Conservation (phyloP, 768 basidiomycete species). For the Tylopilus sp. region DNA sequence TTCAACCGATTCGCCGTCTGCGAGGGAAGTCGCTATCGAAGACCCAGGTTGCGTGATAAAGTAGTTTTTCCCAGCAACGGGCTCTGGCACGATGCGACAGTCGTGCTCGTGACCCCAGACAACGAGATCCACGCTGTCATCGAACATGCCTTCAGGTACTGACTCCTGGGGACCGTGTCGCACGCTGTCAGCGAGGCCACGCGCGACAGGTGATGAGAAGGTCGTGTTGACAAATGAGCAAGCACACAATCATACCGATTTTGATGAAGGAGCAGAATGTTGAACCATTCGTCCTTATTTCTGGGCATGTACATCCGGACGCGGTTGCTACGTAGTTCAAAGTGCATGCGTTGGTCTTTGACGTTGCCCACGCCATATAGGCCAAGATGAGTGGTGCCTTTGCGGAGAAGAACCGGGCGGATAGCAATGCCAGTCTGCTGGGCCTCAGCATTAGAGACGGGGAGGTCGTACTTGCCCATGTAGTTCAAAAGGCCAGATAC, state of each 20-base stretch:
- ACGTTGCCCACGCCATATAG: constrained; percentile 96
- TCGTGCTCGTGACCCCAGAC: constrained; percentile 99
- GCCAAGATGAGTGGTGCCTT: constrained; percentile 84
- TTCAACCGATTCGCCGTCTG: constrained; percentile 87
- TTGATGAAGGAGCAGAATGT: constrained; percentile 90
- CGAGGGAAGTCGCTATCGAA: constrained; percentile 89
- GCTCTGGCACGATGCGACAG: constrained; percentile 87
- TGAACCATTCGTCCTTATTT: constrained; percentile 93
- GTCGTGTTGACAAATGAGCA: background rate
- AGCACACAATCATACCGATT: constrained; percentile 61
- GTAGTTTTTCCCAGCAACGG: constrained; percentile 89
- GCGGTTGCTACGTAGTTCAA: constrained; percentile 88
- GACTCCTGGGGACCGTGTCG: constrained; percentile 92
- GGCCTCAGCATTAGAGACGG: constrained; percentile 62
- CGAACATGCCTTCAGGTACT: constrained; percentile 96
- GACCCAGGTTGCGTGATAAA: constrained; percentile 94
- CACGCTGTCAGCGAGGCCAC: constrained; percentile 53
- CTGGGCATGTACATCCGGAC: constrained; percentile 96
- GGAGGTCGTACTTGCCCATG: constrained; percentile 94
- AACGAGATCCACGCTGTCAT: constrained; percentile 89
- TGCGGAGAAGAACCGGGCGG: constrained; percentile 84
- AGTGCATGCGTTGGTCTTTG: constrained; percentile 95
- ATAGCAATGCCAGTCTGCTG: constrained; percentile 76
- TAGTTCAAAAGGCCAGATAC: constrained; percentile 94
- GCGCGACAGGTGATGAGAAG: constrained; percentile 12